Conservation (phyloP, 2,329 filamentous ascomycete species). For the Dactylellina sp. region DNA sequence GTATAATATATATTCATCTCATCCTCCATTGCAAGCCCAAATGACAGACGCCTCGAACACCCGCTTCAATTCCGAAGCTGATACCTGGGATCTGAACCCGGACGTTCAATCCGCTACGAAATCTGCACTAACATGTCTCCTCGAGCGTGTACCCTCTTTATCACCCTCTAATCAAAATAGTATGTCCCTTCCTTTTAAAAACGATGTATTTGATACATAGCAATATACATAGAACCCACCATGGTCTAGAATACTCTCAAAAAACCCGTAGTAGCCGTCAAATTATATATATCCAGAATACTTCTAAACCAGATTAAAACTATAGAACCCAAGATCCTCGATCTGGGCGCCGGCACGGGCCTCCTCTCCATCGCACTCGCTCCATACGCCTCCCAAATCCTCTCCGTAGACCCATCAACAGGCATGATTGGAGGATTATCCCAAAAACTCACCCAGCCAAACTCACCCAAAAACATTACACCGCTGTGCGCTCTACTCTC, state of each 20-base stretch:
- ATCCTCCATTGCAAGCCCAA: background rate
- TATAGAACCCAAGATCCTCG: conserved; percentile 65
- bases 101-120: conserved; percentile 66
- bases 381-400: conserved; percentile 66
- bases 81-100: conserved; percentile 69
- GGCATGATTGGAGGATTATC: conserved; percentile 73
- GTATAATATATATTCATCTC: background rate
- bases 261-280: no score
- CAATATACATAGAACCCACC: no score
- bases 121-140: conserved; percentile 66
- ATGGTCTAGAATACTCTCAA: no score
- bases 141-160: conserved; percentile 57
- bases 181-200: conserved; percentile 19
- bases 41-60: conserved; percentile 62
- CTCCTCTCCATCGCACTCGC: conserved; percentile 68
- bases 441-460: conserved; percentile 64
- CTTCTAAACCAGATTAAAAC: background rate
- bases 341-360: conserved; percentile 71
- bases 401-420: conserved; percentile 69
- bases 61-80: conserved; percentile 70
- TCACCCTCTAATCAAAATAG: conserved; percentile 29
- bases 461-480: conserved; percentile 64
- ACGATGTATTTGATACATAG: no score
- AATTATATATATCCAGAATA: no score
- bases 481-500: conserved; percentile 67